Evolutionary conservation across 192 early-diverging fungal genomes (phyloP).

Genomic region (Coemansia sp.): DNA sequence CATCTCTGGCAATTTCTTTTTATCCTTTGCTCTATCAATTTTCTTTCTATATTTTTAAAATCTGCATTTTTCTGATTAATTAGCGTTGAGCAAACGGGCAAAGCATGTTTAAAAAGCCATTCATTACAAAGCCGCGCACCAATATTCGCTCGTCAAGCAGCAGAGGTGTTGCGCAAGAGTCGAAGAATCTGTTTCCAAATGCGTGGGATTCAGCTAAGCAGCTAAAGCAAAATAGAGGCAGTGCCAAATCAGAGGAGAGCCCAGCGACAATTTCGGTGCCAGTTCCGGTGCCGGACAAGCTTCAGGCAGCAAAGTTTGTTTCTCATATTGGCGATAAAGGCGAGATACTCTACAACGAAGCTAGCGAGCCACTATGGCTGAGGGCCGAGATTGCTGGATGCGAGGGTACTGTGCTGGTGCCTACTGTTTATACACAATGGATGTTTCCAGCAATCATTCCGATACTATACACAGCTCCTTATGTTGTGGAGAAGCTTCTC

Average conservation of each 20-base stretch:
- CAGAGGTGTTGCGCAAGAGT: slow-evolving; percentile 66
- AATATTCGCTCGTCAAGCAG: slow-evolving; percentile 69
- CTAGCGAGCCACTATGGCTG: slow-evolving; percentile 69
- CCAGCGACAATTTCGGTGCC: slow-evolving; percentile 18
- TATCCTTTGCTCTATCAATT: too few relatives aligned
- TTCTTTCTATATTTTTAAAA: too few relatives aligned
- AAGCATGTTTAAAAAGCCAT: slow-evolving; percentile 78
- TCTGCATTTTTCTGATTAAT: neutral
- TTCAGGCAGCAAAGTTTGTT: slow-evolving; percentile 67
- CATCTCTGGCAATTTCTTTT: too few relatives aligned
- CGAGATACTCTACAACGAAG: slow-evolving; percentile 62
- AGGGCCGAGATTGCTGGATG: slow-evolving; percentile 52
- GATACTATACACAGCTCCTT: slow-evolving; percentile 66
- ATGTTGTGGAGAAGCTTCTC: slow-evolving; percentile 71
- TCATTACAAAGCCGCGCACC: slow-evolving; percentile 70
- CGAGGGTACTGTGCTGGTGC: slow-evolving; percentile 55
- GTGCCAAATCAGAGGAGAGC: slow-evolving; percentile 13
- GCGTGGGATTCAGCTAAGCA: slow-evolving; percentile 22
- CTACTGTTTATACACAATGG: slow-evolving; percentile 83
- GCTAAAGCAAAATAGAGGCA: neutral
- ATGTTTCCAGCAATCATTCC: slow-evolving; percentile 67
- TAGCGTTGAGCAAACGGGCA: neutral
- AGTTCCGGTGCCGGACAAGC: slow-evolving; percentile 58
- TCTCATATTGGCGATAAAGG: slow-evolving; percentile 68
- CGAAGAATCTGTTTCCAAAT: slow-evolving; percentile 55